Evolutionary conservation across 805 yeast species (phyloP).

Genomic region (Candida oleophila): DNA sequence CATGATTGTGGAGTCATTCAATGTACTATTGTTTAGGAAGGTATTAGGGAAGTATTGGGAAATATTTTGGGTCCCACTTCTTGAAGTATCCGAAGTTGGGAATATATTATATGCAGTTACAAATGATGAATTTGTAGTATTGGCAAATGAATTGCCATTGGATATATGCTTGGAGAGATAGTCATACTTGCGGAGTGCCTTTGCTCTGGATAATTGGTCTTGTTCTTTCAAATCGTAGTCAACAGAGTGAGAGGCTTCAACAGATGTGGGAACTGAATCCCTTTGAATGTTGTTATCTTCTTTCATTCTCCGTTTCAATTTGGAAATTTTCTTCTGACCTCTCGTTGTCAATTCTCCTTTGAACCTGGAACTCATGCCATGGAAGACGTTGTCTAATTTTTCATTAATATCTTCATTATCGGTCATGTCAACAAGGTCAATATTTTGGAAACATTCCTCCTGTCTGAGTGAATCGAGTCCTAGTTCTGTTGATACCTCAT

Average conservation of each 20-base stretch:
- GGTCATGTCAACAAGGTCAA: conserved; percentile 36
- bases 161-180: conserved; percentile 31
- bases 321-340: conserved; percentile 23
- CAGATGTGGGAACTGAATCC: background rate
- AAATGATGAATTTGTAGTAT: conserved; percentile 9
- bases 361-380: conserved; percentile 20
- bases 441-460: conserved; percentile 16
- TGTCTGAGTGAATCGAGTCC: conserved; percentile 10
- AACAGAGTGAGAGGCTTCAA: background rate
- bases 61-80: background rate
- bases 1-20: conserved; percentile 13
- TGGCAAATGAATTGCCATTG: conserved; percentile 4
- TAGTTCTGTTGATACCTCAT: conserved; percentile 17
- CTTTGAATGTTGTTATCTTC: conserved; percentile 1
- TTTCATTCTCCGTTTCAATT: conserved; percentile 8
- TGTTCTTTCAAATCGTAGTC: conserved; percentile 22
- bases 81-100: background rate
- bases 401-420: conserved; percentile 21
- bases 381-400: conserved; percentile 21
- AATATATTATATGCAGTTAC: conserved; percentile 1
- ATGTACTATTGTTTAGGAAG: conserved; percentile 13
- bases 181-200: conserved; percentile 25
- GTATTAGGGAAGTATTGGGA: conserved; percentile 9
- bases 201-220: conserved; percentile 26
- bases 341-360: conserved; percentile 27